Conservation (phyloP, 805 yeast species). For the Hanseniaspora lachancei region DNA sequence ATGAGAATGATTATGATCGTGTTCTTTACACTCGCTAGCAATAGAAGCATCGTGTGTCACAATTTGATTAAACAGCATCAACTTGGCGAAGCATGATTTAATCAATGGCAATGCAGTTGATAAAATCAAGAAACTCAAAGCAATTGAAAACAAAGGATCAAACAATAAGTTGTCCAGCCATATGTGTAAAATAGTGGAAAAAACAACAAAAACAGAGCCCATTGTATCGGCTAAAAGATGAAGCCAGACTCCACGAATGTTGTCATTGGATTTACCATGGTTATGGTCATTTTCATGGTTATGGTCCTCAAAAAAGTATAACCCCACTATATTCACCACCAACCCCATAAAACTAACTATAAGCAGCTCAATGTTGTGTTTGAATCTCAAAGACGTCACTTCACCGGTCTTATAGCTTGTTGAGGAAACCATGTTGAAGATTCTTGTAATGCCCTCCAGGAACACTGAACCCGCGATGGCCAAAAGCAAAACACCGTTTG, state of each 20-base stretch:
- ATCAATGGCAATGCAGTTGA: slow-evolving; percentile 74
- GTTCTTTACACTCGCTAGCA: slow-evolving; percentile 22
- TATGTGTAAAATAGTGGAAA: slow-evolving; percentile 69
- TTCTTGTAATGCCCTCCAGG: slow-evolving; percentile 73
- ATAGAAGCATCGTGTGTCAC: slow-evolving; percentile 15
- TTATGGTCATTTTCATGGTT: slow-evolving; percentile 34
- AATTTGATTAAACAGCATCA: slow-evolving; percentile 29
- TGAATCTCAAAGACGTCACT: slow-evolving; percentile 55
- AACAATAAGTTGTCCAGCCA: slow-evolving; percentile 56
- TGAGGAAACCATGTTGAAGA: slow-evolving; percentile 28
- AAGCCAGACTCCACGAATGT: slow-evolving; percentile 86
- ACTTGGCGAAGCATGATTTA: slow-evolving; percentile 56
- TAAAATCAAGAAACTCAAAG: slow-evolving; percentile 71
- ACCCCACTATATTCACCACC: slow-evolving; percentile 79
- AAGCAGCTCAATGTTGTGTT: slow-evolving; percentile 69
- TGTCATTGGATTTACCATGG: slow-evolving; percentile 32
- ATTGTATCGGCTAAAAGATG: slow-evolving; percentile 91
- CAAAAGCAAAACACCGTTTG: slow-evolving; percentile 76
- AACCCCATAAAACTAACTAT: slow-evolving; percentile 77
- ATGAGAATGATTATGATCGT: slow-evolving; percentile 30
- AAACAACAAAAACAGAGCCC: slow-evolving; percentile 94
- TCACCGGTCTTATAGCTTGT: background rate
- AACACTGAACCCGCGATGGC: slow-evolving; percentile 84
- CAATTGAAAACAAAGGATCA: slow-evolving; percentile 84
- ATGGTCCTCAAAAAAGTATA: slow-evolving; percentile 87